Evolutionary conservation across 805 yeast species (phyloP).

Genomic region (Wickerhamiella azymoides): DNA sequence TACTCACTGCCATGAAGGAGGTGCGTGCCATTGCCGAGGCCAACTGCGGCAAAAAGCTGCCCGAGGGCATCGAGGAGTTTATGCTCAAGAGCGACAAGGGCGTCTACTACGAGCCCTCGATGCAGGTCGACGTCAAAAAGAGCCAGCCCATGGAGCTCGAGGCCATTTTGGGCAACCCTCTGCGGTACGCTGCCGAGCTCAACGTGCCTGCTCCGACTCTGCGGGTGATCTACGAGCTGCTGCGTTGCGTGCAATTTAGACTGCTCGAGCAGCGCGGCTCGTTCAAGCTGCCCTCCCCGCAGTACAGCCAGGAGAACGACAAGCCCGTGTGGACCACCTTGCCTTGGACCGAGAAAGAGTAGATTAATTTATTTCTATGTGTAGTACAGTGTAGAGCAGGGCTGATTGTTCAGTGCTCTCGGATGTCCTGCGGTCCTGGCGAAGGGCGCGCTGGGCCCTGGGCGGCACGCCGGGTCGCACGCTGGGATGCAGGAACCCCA

Average conservation of each 20-base stretch:
- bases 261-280: constrained; percentile 44
- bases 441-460: no score
- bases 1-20: constrained; percentile 55
- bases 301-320: constrained; percentile 8
- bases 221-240: constrained; percentile 40
- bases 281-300: constrained; percentile 29
- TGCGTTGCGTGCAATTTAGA: constrained; percentile 47
- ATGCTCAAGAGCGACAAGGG: constrained; percentile 48
- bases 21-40: constrained; percentile 51
- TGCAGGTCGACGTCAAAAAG: constrained; percentile 54
- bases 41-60: constrained; percentile 42
- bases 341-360: constrained; percentile 9
- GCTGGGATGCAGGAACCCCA: no score
- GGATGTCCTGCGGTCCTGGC: no score
- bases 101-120: constrained; percentile 51
- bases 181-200: constrained; percentile 36
- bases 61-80: constrained; percentile 33
- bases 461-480: no score
- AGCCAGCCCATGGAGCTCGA: constrained; percentile 60
- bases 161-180: constrained; percentile 53
- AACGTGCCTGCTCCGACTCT: constrained; percentile 47
- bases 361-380: not conserved
- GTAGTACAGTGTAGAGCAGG: not conserved
- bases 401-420: not conserved
- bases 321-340: constrained; percentile 7